Evolutionary conservation across 495 filamentous ascomycete species (phyloP).

Genomic region (Tetracladium setigerum): DNA sequence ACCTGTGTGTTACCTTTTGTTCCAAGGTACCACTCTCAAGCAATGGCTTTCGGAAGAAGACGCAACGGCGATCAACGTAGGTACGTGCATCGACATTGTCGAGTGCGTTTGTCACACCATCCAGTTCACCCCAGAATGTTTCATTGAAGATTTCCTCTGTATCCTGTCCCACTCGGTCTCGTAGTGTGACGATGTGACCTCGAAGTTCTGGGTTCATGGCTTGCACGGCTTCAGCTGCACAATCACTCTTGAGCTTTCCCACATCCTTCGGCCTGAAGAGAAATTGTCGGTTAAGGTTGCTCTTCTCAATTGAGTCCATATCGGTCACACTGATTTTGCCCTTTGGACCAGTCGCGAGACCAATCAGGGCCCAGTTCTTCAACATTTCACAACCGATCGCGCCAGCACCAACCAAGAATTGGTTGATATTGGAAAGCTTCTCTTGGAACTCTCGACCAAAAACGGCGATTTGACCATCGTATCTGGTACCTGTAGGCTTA

Average conservation of each 20-base stretch:
- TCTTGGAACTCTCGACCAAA: slow-evolving; percentile 92
- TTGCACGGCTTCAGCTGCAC: slow-evolving; percentile 79
- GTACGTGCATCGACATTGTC: slow-evolving; percentile 97
- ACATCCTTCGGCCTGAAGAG: slow-evolving; percentile 92
- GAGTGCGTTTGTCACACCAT: slow-evolving; percentile 92
- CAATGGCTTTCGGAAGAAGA: slow-evolving; percentile 96
- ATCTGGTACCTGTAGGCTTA: slow-evolving; percentile 72
- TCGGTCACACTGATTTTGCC: slow-evolving; percentile 90
- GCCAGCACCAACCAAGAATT: slow-evolving; percentile 94
- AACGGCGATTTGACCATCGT: slow-evolving; percentile 96
- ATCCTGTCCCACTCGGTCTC: slow-evolving; percentile 85
- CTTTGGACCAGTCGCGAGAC: slow-evolving; percentile 78
- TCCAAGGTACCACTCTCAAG: slow-evolving; percentile 92
- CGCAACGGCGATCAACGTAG: slow-evolving; percentile 94
- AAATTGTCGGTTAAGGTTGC: slow-evolving; percentile 97
- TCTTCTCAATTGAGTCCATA: slow-evolving; percentile 98
- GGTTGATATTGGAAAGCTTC: slow-evolving; percentile 76
- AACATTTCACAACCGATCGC: slow-evolving; percentile 99
- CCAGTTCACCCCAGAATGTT: slow-evolving; percentile 82
- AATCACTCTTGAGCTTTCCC: slow-evolving; percentile 94
- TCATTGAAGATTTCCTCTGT: slow-evolving; percentile 96
- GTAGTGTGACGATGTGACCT: slow-evolving; percentile 74
- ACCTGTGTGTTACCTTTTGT: slow-evolving; percentile 99
- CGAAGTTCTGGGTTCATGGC: slow-evolving; percentile 91
- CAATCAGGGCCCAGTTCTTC: slow-evolving; percentile 99